A percentile compares a stretch with the other conserved stretches of the same genome.
phyloP scores from a whole-genome alignment of 208 protist species.

The Entamoeba invadens region DNA sequence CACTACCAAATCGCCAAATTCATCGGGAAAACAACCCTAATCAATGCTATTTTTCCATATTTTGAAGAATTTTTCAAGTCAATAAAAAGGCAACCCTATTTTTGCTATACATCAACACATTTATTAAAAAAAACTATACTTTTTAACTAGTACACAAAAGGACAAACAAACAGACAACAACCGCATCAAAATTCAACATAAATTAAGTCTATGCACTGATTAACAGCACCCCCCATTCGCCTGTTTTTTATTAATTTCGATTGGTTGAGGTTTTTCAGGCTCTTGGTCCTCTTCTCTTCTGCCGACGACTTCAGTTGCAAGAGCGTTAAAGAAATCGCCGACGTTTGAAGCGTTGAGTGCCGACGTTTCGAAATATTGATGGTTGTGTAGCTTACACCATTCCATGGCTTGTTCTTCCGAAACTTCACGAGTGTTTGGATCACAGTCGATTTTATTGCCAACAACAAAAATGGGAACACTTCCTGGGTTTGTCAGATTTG shows the following conservation, averaged over 20 bases:
- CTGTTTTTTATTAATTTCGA: not conserved
- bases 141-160: too few species aligned
- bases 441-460: slow-evolving; percentile 2
- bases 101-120: too few species aligned
- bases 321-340: not conserved
- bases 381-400: not conserved
- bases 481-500: slow-evolving; percentile 14
- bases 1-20: too few species aligned
- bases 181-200: too few species aligned
- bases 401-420: not conserved
- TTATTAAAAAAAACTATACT: too few species aligned
- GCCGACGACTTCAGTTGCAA: not conserved
- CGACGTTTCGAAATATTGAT: not conserved
- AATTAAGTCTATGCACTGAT: too few species aligned
- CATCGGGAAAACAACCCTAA: too few species aligned
- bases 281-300: not conserved
- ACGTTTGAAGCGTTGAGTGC: not conserved
- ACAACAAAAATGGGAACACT: slow-evolving; percentile 39
- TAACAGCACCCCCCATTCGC: not conserved
- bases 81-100: too few species aligned
- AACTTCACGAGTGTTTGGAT: not conserved
- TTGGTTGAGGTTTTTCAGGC: not conserved
- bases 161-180: too few species aligned
- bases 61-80: too few species aligned
- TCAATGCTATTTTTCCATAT: too few species aligned